These are phyloP conservation scores for Pezicula radicicola DNA, from an alignment of 2,329 filamentous ascomycete genomes.

Conservation along the genomic window DNA sequence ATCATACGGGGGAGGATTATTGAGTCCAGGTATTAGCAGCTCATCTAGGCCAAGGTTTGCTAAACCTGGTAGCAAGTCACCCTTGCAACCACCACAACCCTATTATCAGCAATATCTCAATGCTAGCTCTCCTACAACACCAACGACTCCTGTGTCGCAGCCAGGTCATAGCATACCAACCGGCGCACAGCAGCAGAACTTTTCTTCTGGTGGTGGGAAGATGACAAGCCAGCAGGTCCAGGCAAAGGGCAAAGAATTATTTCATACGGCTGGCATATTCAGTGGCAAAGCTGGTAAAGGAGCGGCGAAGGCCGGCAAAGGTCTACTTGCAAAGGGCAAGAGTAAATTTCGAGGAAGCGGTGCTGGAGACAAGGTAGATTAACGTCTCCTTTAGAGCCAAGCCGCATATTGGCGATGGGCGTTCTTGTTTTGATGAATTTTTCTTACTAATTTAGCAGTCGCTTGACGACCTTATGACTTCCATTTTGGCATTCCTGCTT, in stretches of 20 bases:
- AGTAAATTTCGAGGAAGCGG: conserved; percentile 65
- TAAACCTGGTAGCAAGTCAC: conserved; percentile 12
- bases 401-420: conserved; percentile 27
- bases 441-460: conserved; percentile 23
- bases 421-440: conserved; percentile 17
- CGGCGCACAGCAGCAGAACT: conserved; percentile 24
- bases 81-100: conserved; percentile 44
- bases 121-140: conserved; percentile 35
- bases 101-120: conserved; percentile 57
- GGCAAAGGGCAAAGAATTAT: conserved; percentile 81
- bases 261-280: conserved; percentile 75
- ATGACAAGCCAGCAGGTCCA: conserved; percentile 33
- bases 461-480: conserved; percentile 11
- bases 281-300: conserved; percentile 65
- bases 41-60: conserved; percentile 18
- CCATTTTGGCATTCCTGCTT: conserved; percentile 23
- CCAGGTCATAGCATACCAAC: conserved; percentile 13
- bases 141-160: conserved; percentile 13
- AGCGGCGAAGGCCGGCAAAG: conserved; percentile 72
- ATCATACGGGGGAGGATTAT: conserved; percentile 12
- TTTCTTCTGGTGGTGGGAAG: conserved; percentile 19
- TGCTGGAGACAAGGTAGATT: conserved; percentile 84
- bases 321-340: conserved; percentile 85
- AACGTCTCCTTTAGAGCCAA: conserved; percentile 40
- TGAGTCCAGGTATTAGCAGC: conserved; percentile 8